These are phyloP conservation scores for Lodderomyces orthopsilosis DNA, from an alignment of 1,139 yeast species.

Conservation along the genomic window DNA sequence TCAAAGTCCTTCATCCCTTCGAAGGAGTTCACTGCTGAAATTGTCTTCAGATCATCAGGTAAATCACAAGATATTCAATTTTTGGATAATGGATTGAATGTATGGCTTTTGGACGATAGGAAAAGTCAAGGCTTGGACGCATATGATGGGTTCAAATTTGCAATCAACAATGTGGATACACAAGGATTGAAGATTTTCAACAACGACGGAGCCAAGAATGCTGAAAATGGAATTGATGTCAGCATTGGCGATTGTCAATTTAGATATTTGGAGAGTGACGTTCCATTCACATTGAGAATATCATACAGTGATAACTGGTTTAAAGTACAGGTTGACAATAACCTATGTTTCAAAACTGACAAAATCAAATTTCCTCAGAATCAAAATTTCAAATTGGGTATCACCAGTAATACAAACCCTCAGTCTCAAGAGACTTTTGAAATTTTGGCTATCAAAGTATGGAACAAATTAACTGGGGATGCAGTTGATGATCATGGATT, in stretches of 20 bases:
- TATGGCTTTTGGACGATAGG: constrained; percentile 37
- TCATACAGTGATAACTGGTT: constrained; percentile 55
- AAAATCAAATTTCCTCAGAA: constrained; percentile 38
- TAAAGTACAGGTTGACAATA: constrained; percentile 68
- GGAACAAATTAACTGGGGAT: constrained; percentile 52
- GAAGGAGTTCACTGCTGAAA: constrained; percentile 58
- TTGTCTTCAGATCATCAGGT: constrained; percentile 60
- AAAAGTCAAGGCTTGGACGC: constrained; percentile 20
- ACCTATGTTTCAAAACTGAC: constrained; percentile 65
- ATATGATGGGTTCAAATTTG: constrained; percentile 61
- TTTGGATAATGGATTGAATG: constrained; percentile 46
- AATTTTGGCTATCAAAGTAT: constrained; percentile 53
- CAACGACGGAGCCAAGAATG: constrained; percentile 48
- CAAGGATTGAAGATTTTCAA: constrained; percentile 55
- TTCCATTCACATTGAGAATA: constrained; percentile 65
- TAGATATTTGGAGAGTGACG: constrained; percentile 62
- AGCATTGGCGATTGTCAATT: constrained; percentile 57
- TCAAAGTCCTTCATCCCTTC: constrained; percentile 32
- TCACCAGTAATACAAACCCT: constrained; percentile 41
- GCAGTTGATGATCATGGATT: constrained; percentile 58
- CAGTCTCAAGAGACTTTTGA: constrained; percentile 58
- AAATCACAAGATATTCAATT: constrained; percentile 25
- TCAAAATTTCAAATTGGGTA: constrained; percentile 44
- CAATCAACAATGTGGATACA: constrained; percentile 48
- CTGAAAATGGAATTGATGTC: constrained; percentile 24